phyloP scores from a whole-genome alignment of 2,329 filamentous ascomycete genomes.

The Paraphoma chrysanthemicola region DNA sequence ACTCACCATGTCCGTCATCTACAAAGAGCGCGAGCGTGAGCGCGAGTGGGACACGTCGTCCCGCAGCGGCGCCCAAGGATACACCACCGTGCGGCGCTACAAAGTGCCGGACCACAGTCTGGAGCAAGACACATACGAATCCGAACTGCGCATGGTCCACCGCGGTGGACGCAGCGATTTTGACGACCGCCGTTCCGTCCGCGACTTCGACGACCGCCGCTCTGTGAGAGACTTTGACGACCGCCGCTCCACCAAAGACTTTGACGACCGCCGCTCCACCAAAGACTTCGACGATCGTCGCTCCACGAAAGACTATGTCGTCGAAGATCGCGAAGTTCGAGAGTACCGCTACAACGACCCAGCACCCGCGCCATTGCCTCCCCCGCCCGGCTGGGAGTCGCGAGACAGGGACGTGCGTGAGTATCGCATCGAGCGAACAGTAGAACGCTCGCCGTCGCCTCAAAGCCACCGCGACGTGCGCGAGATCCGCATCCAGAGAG shows the following conservation, averaged over 20 bases:
- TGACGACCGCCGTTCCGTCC: slow-evolving; percentile 37
- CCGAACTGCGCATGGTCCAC: slow-evolving; percentile 59
- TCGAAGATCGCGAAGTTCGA: slow-evolving; percentile 44
- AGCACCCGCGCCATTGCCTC: slow-evolving; percentile 43
- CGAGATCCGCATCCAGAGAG: slow-evolving; percentile 41
- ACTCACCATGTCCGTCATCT: slow-evolving; percentile 53
- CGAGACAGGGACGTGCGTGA: slow-evolving; percentile 56
- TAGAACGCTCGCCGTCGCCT: slow-evolving; percentile 56
- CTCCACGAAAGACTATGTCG: slow-evolving; percentile 46
- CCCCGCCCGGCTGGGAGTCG: background rate
- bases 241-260: slow-evolving; percentile 31
- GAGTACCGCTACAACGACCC: slow-evolving; percentile 49
- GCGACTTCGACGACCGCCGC: slow-evolving; percentile 18
- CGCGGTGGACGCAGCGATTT: slow-evolving; percentile 41
- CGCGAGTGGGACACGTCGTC: slow-evolving; percentile 52
- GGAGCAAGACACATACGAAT: slow-evolving; percentile 52
- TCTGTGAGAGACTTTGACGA: slow-evolving; percentile 34
- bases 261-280: slow-evolving; percentile 30
- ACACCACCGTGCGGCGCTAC: slow-evolving; percentile 68
- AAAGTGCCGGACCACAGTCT: slow-evolving; percentile 57
- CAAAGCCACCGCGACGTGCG: slow-evolving; percentile 37
- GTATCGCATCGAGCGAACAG: slow-evolving; percentile 60
- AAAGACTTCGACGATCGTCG: slow-evolving; percentile 34
- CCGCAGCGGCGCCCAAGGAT: slow-evolving; percentile 49
- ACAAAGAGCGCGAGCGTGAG: slow-evolving; percentile 51